Conservation (phyloP, 257 asterid genomes). For the Ajuga chamaepitys region DNA sequence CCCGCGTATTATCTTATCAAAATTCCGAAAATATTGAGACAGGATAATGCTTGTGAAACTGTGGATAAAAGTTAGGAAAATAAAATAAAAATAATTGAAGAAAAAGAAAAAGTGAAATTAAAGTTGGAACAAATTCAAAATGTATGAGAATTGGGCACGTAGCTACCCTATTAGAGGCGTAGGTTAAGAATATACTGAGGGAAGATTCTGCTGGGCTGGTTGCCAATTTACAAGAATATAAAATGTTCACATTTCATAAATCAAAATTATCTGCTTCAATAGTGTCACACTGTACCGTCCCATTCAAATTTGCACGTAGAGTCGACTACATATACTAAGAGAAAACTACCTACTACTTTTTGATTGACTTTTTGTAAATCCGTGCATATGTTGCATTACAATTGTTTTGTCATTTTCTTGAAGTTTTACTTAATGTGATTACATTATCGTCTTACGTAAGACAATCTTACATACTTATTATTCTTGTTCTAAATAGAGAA, state of each 20-base stretch:
- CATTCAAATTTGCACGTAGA: no score
- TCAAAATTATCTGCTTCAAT: no score
- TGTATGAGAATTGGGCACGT: conserved; percentile 21
- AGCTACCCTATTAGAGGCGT: conserved; percentile 5
- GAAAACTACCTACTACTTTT: no score
- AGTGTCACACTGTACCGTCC: no score
- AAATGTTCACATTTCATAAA: not conserved
- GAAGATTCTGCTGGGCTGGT: conserved; percentile 25
- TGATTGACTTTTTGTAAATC: no score
- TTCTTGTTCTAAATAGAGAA: no score
- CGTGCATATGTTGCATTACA: no score
- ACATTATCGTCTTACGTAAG: no score
- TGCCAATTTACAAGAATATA: conserved; percentile 18
- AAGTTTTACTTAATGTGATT: no score
- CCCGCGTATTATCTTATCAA: not conserved
- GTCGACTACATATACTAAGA: no score
- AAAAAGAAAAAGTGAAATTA: not conserved
- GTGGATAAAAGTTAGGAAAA: not conserved
- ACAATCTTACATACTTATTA: no score
- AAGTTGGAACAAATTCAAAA: conserved; percentile 30
- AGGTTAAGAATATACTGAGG: conserved; percentile 22
- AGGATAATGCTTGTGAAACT: conserved; percentile 13
- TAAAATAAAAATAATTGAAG: not conserved
- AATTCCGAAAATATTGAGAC: conserved; percentile 6
- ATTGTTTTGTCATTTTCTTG: no score